Percentiles rank a stretch among this genome's conserved stretches.
Conservation (phyloP, 768 basidiomycete genomes). For the Boletus pseudo-olivaceus region DNA sequence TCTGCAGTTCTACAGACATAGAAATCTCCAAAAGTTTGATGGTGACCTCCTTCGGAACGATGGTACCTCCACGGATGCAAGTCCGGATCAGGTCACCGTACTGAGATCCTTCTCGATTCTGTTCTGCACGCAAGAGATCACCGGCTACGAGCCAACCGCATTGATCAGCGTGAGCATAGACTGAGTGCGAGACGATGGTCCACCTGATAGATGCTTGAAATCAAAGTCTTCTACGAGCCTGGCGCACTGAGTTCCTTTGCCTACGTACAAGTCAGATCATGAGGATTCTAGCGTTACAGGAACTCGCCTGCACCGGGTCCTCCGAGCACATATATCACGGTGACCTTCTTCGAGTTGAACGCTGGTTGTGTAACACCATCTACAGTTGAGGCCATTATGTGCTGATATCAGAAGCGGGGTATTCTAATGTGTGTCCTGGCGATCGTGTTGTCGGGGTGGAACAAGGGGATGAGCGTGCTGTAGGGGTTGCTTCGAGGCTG, state of each 20-base stretch:
- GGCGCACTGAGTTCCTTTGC: constrained; percentile 94
- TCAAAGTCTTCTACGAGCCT: constrained; percentile 78
- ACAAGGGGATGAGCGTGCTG: constrained; percentile 64
- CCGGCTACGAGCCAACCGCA: constrained; percentile 56
- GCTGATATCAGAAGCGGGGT: neutral
- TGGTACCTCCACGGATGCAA: constrained; percentile 86
- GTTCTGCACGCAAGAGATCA: constrained; percentile 95
- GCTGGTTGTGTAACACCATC: constrained; percentile 8
- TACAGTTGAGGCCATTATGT: constrained; percentile 14
- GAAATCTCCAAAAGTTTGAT: constrained; percentile 93
- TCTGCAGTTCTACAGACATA: constrained; percentile 63
- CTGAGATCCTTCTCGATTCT: constrained; percentile 77
- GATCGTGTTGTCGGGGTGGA: constrained; percentile 48
- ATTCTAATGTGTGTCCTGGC: constrained; percentile 17
- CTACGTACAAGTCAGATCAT: constrained; percentile 38
- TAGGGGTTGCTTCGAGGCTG: constrained; percentile 58
- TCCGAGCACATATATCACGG: constrained; percentile 92
- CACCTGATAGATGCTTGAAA: constrained; percentile 93
- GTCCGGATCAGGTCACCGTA: constrained; percentile 82
- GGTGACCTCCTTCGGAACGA: constrained; percentile 97
- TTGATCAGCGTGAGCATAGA: constrained; percentile 9
- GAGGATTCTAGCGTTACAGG: constrained; percentile 1
- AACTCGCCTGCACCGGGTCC: constrained; percentile 89
- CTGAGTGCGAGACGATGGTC: constrained; percentile 15
- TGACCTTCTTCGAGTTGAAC: constrained; percentile 73